Evolutionary conservation across 139 green algal genomes (phyloP), one percentile per base, ranked within the genome.

Genomic region (Micractinium sp.): DNA sequence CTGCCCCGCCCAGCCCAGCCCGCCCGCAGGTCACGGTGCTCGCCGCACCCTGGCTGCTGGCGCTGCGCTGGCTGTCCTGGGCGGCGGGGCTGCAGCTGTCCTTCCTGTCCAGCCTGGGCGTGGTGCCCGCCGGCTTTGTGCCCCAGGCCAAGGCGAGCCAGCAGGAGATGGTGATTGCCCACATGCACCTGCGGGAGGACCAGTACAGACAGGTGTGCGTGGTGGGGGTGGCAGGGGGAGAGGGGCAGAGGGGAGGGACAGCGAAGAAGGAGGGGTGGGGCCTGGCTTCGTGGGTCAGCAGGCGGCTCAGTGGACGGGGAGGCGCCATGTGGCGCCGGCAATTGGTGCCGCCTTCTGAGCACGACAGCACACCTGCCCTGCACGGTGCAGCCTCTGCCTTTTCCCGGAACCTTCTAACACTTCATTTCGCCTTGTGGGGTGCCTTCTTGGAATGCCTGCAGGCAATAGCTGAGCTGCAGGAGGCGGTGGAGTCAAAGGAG

Each of bases 161-260:
- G 71, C 71, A 38, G 71, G 31, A 77, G 33, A 33, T 14, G 16
- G 71, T 77, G 71, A 15, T 77, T n/a, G 71, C 71, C 29, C 71
- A 77, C 71, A 77, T 77, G 71, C 71, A 77, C 71, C 71, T 77
- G 29, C 71, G 71, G 71, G 71, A 77, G 71, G 71, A 77, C 71
- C 71, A 77, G 71, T 77, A 77, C 71, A n/a, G 71, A 38, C 71
- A 77, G 71, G 71, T 75, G 67, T n/a, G n/a, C n/a, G n/a, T n/a
- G 47, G 47, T 56, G 47, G 47, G 47, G 47, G 47, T n/a, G n/a
- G 47, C 5, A 9, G 47, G 47, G 47, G 47, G 47, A 56, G 47
- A 56, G 9, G 47, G 47, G 7, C 47, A 5, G 47, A 9, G 47
- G 47, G 47, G 47, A 56, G 47, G 47, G 47, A 5, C 47, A 56